Percentiles rank a stretch among this genome's conserved stretches.
Evolutionary conservation across 768 basidiomycete genomes (phyloP).

Genomic region (Pleurotus tuoliensis): DNA sequence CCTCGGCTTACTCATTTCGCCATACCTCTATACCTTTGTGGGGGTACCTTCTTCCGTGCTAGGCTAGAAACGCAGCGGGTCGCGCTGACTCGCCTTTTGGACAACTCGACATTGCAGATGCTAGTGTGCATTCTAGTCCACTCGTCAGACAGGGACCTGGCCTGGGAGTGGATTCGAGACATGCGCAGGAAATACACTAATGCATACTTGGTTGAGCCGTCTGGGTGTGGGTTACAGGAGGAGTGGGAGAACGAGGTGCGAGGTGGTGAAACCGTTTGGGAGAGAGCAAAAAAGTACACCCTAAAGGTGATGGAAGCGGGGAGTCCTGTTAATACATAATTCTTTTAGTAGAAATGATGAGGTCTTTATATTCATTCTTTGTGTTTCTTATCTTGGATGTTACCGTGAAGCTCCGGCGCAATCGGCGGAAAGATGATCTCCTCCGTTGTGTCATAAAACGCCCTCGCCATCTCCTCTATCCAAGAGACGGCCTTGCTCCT

Average conservation of each 20-base stretch:
- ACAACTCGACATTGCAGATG: neutral
- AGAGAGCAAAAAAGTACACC: slow-evolving; percentile 16
- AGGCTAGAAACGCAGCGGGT: neutral
- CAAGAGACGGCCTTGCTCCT: no score
- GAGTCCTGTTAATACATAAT: no score
- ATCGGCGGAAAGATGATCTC: no score
- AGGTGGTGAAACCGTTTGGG: slow-evolving; percentile 21
- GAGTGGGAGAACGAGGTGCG: slow-evolving; percentile 25
- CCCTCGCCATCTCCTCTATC: no score
- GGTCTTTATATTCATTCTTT: no score
- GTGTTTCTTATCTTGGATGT: no score
- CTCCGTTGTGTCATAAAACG: no score
- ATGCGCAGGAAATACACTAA: slow-evolving; percentile 5
- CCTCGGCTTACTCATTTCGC: slow-evolving; percentile 19
- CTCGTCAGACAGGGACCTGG: slow-evolving; percentile 4
- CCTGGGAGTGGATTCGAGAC: slow-evolving; percentile 14
- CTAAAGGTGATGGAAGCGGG: no score
- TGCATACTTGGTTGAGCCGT: slow-evolving; percentile 12
- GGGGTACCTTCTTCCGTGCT: slow-evolving; percentile 12
- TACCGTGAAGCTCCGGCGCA: no score
- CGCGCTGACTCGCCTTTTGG: no score
- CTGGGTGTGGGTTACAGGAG: slow-evolving; percentile 6
- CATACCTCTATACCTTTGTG: slow-evolving; percentile 15
- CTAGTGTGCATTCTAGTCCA: slow-evolving; percentile 17
- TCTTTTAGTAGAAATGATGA: no score